Conservation (phyloP, 768 basidiomycete genomes). For the Hypholoma sublateritium region DNA sequence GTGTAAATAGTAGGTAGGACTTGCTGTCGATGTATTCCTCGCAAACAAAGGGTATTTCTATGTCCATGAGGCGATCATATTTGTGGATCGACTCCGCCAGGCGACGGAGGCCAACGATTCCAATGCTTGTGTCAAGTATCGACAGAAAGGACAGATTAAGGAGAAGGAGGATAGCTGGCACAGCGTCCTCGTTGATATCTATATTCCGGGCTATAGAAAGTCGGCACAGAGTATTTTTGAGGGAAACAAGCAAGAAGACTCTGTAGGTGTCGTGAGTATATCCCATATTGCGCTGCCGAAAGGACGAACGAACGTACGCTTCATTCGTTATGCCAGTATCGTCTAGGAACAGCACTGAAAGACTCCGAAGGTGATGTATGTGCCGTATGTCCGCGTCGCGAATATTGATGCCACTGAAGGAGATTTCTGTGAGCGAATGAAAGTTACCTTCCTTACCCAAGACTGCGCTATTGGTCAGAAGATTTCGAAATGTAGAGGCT, state of each 20-base stretch:
- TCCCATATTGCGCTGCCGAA: background rate
- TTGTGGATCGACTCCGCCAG: conserved; percentile 37
- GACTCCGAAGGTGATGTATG: conserved; percentile 53
- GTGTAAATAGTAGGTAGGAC: conserved; percentile 11
- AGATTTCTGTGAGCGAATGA: conserved; percentile 47
- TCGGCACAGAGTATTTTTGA: conserved; percentile 51
- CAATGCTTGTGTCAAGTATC: conserved; percentile 51
- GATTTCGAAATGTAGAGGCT: background rate
- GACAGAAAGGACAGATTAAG: conserved; percentile 48
- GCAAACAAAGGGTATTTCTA: conserved; percentile 56
- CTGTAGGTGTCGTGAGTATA: conserved; percentile 28
- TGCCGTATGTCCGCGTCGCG: conserved; percentile 48
- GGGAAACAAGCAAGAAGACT: conserved; percentile 54
- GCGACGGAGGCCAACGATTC: conserved; percentile 58
- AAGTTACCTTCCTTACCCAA: conserved; percentile 55
- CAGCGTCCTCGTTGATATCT: conserved; percentile 52
- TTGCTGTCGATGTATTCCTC: conserved; percentile 54
- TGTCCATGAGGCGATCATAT: conserved; percentile 41
- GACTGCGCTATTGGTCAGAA: conserved; percentile 29
- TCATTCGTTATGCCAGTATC: conserved; percentile 61
- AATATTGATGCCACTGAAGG: conserved; percentile 44
- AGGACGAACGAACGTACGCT: conserved; percentile 39
- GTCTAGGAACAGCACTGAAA: conserved; percentile 46
- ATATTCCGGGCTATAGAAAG: conserved; percentile 56
- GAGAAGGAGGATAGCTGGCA: conserved; percentile 53